Evolutionary conservation across 2,329 filamentous ascomycete genomes (phyloP).

Genomic region (Trichoderma sp.): DNA sequence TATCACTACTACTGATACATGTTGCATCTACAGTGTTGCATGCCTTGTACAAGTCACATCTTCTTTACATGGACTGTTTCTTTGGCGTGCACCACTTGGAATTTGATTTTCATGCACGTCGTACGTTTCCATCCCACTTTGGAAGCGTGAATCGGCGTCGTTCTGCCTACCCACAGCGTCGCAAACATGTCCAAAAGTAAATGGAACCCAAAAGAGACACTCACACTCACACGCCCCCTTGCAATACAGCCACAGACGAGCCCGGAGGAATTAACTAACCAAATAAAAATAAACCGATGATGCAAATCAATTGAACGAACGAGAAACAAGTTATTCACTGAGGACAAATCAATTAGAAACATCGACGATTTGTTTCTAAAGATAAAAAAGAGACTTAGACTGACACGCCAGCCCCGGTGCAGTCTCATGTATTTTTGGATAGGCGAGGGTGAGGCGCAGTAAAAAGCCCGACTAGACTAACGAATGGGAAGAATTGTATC

Average conservation of each 20-base stretch:
- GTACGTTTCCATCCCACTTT: background rate
- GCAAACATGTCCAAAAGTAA: background rate
- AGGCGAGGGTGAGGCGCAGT: background rate
- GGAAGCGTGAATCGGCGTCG: background rate
- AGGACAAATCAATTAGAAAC: background rate
- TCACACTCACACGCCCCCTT: background rate
- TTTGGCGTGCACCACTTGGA: background rate
- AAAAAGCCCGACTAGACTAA: background rate
- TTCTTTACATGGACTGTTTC: background rate
- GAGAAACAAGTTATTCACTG: background rate
- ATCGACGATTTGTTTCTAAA: background rate
- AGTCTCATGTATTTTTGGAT: background rate
- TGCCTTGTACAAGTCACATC: too few species aligned
- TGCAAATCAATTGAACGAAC: background rate
- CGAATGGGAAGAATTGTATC: background rate
- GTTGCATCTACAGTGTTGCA: background rate
- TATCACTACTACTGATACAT: background rate
- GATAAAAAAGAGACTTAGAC: background rate
- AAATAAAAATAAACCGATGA: background rate
- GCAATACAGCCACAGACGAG: background rate
- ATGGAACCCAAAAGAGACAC: background rate
- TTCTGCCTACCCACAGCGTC: background rate
- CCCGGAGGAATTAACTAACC: background rate
- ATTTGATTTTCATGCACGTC: background rate
- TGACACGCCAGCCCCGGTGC: background rate